Percentiles rank a stretch among this genome's conserved stretches.
Conservation (phyloP, 495 filamentous ascomycete species). For the Staphylotrichum longicolle region DNA sequence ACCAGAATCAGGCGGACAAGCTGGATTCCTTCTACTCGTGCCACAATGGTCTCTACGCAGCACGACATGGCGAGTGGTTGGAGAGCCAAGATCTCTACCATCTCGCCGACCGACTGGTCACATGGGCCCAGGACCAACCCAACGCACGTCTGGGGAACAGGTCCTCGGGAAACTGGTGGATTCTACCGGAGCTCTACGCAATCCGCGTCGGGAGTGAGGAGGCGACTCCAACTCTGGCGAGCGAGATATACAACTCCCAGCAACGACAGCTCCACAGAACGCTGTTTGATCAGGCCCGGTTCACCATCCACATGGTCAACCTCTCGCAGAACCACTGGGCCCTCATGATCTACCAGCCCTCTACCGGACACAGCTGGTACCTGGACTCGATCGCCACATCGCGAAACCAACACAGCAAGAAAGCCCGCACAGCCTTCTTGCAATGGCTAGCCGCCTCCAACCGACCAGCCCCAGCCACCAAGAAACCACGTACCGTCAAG, state of each 20-base stretch:
- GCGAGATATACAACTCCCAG: not conserved
- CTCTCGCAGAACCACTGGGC: not conserved
- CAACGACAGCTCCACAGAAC: not conserved
- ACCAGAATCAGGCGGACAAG: not conserved
- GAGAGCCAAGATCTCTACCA: not conserved
- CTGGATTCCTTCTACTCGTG: not conserved
- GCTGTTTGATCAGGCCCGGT: not conserved
- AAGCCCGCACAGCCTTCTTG: not conserved
- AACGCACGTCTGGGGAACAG: not conserved
- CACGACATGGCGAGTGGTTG: not conserved
- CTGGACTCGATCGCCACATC: not conserved
- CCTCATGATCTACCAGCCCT: slow-evolving; percentile 4
- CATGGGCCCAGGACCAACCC: slow-evolving; percentile 8
- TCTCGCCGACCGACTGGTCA: slow-evolving; percentile 1
- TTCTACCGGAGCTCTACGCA: not conserved
- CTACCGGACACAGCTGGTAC: slow-evolving; percentile 12
- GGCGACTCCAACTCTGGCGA: too few species aligned
- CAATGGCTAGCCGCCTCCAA: not conserved
- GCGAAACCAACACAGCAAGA: not conserved
- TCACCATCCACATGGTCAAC: slow-evolving; percentile 10
- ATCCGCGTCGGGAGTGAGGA: not conserved
- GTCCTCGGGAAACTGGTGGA: slow-evolving; percentile 4
- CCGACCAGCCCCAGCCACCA: not conserved
- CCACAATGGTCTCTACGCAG: not conserved
- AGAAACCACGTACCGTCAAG: not conserved